Evolutionary conservation across 1,284 basidiomycete species (phyloP).

Genomic region (Naganishia sp.): DNA sequence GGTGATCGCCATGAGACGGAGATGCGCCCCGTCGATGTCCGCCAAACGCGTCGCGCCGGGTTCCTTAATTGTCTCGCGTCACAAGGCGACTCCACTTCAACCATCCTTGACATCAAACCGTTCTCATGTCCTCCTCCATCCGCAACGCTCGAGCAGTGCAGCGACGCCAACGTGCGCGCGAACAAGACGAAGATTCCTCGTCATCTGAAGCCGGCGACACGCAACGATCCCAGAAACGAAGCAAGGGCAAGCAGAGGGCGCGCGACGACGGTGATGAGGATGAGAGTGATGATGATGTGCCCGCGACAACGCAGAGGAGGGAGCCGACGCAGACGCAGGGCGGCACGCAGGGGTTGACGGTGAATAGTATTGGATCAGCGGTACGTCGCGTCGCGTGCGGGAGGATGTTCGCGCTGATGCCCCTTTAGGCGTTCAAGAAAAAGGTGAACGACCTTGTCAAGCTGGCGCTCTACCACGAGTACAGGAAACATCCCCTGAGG

Average conservation of each 20-base stretch:
- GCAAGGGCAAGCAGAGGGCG: slow-evolving; percentile 28
- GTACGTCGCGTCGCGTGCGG: not conserved
- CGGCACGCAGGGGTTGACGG: slow-evolving; percentile 15
- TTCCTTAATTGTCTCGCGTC: not conserved
- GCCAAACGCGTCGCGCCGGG: not conserved
- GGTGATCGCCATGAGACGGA: not conserved
- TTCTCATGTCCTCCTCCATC: slow-evolving; percentile 2
- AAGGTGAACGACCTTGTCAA: slow-evolving; percentile 45
- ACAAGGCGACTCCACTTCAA: no score
- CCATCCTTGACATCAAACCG: no score
- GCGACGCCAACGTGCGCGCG: slow-evolving; percentile 11
- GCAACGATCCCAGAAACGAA: slow-evolving; percentile 14
- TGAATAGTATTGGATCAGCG: slow-evolving; percentile 19
- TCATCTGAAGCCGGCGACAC: slow-evolving; percentile 11
- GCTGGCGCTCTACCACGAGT: slow-evolving; percentile 48
- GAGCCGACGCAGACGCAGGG: slow-evolving; percentile 21
- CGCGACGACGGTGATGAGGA: slow-evolving; percentile 11
- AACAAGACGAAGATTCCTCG: slow-evolving; percentile 24
- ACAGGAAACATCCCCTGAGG: slow-evolving; percentile 42
- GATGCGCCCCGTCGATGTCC: not conserved
- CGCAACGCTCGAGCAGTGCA: slow-evolving; percentile 21
- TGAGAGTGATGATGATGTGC: slow-evolving; percentile 6
- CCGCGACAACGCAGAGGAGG: not conserved
- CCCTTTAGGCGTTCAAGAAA: slow-evolving; percentile 39
- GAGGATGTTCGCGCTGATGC: not conserved